Percentiles rank a stretch among this genome's conserved stretches.
Evolutionary conservation across 73 alveolate genomes (phyloP).

Genomic region (Blepharisma japonicum): DNA sequence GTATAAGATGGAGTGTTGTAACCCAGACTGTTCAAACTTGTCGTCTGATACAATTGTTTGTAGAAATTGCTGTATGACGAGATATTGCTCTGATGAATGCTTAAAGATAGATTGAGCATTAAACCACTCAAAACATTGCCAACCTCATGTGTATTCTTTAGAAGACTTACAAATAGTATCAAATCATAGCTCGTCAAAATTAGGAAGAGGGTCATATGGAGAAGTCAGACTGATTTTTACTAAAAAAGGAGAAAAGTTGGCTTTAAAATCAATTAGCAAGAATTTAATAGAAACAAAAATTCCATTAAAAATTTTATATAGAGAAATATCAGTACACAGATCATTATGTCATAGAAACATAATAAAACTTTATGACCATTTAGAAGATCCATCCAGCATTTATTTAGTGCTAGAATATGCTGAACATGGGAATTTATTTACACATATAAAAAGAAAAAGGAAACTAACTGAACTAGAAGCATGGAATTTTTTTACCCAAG

Average conservation of each 20-base stretch:
- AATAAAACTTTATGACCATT: slow-evolving; percentile 56
- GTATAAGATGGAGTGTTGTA: no score
- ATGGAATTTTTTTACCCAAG: slow-evolving; percentile 40
- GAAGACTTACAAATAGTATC: not conserved
- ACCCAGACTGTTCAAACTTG: no score
- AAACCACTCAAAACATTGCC: not conserved
- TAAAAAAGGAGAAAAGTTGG: not conserved
- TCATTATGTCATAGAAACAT: slow-evolving; percentile 72
- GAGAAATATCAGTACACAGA: slow-evolving; percentile 77
- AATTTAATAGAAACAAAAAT: slow-evolving; percentile 51
- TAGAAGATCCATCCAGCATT: slow-evolving; percentile 59
- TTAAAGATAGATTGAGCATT: not conserved
- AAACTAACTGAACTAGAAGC: slow-evolving; percentile 54
- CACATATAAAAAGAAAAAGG: slow-evolving; percentile 37
- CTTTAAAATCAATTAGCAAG: slow-evolving; percentile 28
- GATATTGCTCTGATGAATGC: slow-evolving; percentile 10
- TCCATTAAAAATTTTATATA: slow-evolving; percentile 54
- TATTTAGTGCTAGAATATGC: slow-evolving; percentile 72
- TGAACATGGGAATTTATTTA: slow-evolving; percentile 52
- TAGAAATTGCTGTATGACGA: not conserved
- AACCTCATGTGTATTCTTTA: not conserved
- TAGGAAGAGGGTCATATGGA: slow-evolving; percentile 17
- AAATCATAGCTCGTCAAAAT: not conserved
- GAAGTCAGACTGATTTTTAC: not conserved
- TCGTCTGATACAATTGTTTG: not conserved